phyloP scores from a whole-genome alignment of 2,329 filamentous ascomycete genomes.

The Bipolaris gigantea region DNA sequence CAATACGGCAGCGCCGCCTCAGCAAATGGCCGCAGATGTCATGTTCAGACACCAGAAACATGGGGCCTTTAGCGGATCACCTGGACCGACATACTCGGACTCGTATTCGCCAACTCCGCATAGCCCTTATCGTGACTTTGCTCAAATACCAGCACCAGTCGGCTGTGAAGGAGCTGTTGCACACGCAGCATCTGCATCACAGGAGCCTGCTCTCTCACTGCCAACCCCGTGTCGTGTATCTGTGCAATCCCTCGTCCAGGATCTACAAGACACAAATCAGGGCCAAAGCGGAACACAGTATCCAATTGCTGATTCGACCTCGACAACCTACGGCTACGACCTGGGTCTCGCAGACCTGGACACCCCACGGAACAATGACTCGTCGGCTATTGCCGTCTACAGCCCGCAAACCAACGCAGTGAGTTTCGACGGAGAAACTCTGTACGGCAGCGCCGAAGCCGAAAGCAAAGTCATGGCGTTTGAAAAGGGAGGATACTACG shows the following conservation, averaged over 20 bases:
- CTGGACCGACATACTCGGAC: slow-evolving; percentile 29
- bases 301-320: slow-evolving; percentile 31
- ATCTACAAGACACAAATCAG: slow-evolving; percentile 26
- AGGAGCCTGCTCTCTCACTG: slow-evolving; percentile 34
- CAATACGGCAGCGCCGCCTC: slow-evolving; percentile 37
- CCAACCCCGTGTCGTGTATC: slow-evolving; percentile 18
- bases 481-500: slow-evolving; percentile 68
- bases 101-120: slow-evolving; percentile 46
- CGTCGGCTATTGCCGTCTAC: slow-evolving; percentile 60
- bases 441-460: slow-evolving; percentile 38
- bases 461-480: slow-evolving; percentile 57
- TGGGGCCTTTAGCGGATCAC: slow-evolving; percentile 30
- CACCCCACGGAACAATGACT: slow-evolving; percentile 70
- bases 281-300: slow-evolving; percentile 49
- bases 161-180: slow-evolving; percentile 38
- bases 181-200: slow-evolving; percentile 23
- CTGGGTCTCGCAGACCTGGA: slow-evolving; percentile 70
- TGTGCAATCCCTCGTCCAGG: background rate
- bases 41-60: slow-evolving; percentile 28
- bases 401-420: slow-evolving; percentile 37
- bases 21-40: slow-evolving; percentile 17
- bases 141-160: slow-evolving; percentile 49
- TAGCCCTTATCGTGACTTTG: slow-evolving; percentile 49
- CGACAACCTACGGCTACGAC: slow-evolving; percentile 69
- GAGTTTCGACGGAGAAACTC: slow-evolving; percentile 39